Base-by-base conservation (phyloP, 2,329 filamentous ascomycete genomes). In the Ramularia collo-cygni region DNA sequence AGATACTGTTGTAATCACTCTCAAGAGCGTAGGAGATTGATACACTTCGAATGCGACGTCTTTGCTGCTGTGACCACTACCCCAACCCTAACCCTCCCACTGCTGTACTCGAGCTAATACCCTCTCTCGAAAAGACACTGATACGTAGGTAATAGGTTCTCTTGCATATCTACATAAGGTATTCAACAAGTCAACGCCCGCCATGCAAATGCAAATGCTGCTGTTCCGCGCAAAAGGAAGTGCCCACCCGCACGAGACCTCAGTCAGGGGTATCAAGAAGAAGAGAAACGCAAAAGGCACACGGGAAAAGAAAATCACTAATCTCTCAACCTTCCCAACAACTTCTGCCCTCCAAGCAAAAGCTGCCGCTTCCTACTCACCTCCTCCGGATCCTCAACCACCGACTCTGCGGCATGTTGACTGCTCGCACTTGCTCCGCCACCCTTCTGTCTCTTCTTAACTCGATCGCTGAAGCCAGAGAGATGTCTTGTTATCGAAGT, bases 261-360 rank as follows among this genome's bases (percentile, higher is more conserved):
- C 29, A 8, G 10, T 14, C 5, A n/a, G 19, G n/a, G 7, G 19
- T 18, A 21, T 16, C 31, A 18, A 19, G n/a, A 33, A 17, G 2
- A 12, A 10, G 16, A 17, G n/a, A 19, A 33, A 13, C n/a, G 31
- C 31, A n/a, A 18, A n/a, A 19, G 10, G 10, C 6, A 24, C 6
- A 24, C 21, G n/a, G n/a, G n/a, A 24, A 6, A 24, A 24, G 21
- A 24, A 24, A 24, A 15, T 15, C 17, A 42, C 43, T 50, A 52
- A 41, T 61, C 58, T 28, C 56, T 48, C 42, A 68, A 51, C 27
- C 58, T 57, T 27, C 61, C 55, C 24, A 68, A 45, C 27, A 68
- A 53, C 48, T 65, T 68, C 52, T 67, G 65, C 18, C 64, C 63
- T 7, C 65, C 64, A 2, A 68, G 51, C 37, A 64, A 42, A n/a